Conservation (phyloP, 164 flowering plant species). For the Vitis rupestris region DNA sequence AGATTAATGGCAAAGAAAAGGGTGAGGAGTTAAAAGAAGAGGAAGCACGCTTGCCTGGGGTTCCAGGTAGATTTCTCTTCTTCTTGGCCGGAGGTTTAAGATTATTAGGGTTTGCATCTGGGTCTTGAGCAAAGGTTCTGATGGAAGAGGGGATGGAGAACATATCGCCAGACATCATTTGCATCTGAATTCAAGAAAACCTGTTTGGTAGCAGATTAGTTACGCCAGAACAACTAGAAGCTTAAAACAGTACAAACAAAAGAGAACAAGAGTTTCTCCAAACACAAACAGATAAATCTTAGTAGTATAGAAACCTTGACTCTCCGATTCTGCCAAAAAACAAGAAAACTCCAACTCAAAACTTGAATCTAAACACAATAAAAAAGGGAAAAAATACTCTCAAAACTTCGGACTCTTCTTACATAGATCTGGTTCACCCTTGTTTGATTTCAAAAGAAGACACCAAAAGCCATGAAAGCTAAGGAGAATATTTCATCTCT, state of each 20-base stretch:
- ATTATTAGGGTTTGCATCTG: slow-evolving; percentile 33
- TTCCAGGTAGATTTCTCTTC: slow-evolving; percentile 60
- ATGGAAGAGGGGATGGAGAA: slow-evolving; percentile 38
- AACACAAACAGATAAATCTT: slow-evolving; percentile 30
- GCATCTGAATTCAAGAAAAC: slow-evolving; percentile 6
- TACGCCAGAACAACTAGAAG: slow-evolving; percentile 11
- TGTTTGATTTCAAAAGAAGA: slow-evolving; percentile 39
- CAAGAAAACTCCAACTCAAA: slow-evolving; percentile 20
- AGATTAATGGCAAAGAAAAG: background rate
- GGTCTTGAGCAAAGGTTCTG: slow-evolving; percentile 25
- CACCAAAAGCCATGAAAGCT: slow-evolving; percentile 41
- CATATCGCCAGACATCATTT: slow-evolving; percentile 47
- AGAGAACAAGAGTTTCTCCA: slow-evolving; percentile 17
- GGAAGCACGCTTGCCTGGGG: slow-evolving; percentile 40
- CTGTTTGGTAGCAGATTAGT: background rate
- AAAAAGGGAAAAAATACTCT: slow-evolving; percentile 6
- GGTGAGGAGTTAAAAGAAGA: background rate
- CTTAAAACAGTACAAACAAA: slow-evolving; percentile 20
- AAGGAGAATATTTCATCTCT: slow-evolving; percentile 28
- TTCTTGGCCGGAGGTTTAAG: slow-evolving; percentile 38
- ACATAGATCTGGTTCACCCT: slow-evolving; percentile 21
- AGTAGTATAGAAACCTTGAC: slow-evolving; percentile 20
- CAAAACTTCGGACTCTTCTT: slow-evolving; percentile 26
- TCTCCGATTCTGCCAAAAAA: slow-evolving; percentile 23
- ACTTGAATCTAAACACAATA: slow-evolving; percentile 22